Evolutionary conservation across 441 rosid genomes (phyloP), one percentile per base, ranked within the genome.

Genomic region (Isatis lusitanica): DNA sequence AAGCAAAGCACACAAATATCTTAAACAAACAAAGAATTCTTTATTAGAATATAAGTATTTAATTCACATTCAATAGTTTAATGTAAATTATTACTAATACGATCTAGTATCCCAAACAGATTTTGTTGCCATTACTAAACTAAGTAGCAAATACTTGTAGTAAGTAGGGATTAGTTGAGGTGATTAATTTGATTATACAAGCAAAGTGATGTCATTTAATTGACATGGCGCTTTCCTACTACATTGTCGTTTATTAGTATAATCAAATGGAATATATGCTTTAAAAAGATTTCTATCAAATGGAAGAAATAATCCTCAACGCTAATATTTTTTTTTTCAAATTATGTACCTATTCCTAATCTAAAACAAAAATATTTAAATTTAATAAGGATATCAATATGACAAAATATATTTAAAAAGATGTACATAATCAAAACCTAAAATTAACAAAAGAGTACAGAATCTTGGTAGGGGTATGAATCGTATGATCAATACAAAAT

Each of bases 161-260:
- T 68, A 51, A 68, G 79, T 68, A 55, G 42, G 65, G 70, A 44
- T 75, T 75, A 68, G 70, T 75, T 69, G 70, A 62, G 52, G 42
- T 62, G 33, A 61, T 68, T 24, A 62, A 44, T 44, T 75, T 68
- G 64, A 55, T 75, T 52, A 69, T 24, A 52, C 7, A 60, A 24
- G 69, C 15, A 68, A 68, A 53, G 24, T 61, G 50, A 61, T 67
- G 62, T 42, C 55, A 75, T 35, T 60, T 52, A 38, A 21, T 52
- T 62, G 26, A 68, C 68, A 68, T 61, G 56, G 63, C 57, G 46
- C 33, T 52, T 51, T 67, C 68, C 62, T 48, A 48, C 30, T 61
- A 64, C 11, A 56, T 46, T 73, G 40, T 73, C 40, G 65, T 72
- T 63, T 53, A 18, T 42, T 33, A 72, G 65, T 44, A 44, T 1